Evolutionary conservation across 1,284 basidiomycete species (phyloP).

Genomic region (Psilocybe mexicana): DNA sequence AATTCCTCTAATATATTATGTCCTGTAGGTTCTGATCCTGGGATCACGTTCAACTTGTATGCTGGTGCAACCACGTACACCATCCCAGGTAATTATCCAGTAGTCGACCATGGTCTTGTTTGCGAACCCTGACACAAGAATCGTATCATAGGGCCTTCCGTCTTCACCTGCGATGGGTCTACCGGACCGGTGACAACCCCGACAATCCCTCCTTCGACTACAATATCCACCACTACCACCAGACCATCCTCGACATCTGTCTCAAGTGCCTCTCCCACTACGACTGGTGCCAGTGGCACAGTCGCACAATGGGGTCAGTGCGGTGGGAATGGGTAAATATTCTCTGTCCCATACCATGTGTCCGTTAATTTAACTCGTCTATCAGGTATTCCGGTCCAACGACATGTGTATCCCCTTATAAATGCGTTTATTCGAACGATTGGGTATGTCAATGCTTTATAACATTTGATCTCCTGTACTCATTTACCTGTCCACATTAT

Average conservation of each 20-base stretch:
- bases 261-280: constrained; percentile 20
- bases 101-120: too few relatives aligned
- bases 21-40: constrained; percentile 39
- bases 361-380: background rate
- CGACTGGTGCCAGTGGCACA: constrained; percentile 24
- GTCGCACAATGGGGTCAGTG: constrained; percentile 41
- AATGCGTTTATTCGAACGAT: constrained; percentile 31
- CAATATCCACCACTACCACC: constrained; percentile 14
- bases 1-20: background rate
- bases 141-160: constrained; percentile 27
- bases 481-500: background rate
- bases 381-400: constrained; percentile 36
- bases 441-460: constrained; percentile 27
- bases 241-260: background rate
- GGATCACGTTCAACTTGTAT: constrained; percentile 49
- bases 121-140: too few relatives aligned
- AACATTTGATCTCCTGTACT: background rate
- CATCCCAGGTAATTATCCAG: constrained; percentile 35
- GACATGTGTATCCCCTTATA: constrained; percentile 32
- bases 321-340: constrained; percentile 34
- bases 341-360: background rate
- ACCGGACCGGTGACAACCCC: constrained; percentile 10
- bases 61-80: constrained; percentile 40
- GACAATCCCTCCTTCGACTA: constrained; percentile 5
- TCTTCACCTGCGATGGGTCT: constrained; percentile 32